These are phyloP conservation scores for Lathyrus aphaca DNA, from an alignment of 306 rosid genomes.

Conservation along the genomic window DNA sequence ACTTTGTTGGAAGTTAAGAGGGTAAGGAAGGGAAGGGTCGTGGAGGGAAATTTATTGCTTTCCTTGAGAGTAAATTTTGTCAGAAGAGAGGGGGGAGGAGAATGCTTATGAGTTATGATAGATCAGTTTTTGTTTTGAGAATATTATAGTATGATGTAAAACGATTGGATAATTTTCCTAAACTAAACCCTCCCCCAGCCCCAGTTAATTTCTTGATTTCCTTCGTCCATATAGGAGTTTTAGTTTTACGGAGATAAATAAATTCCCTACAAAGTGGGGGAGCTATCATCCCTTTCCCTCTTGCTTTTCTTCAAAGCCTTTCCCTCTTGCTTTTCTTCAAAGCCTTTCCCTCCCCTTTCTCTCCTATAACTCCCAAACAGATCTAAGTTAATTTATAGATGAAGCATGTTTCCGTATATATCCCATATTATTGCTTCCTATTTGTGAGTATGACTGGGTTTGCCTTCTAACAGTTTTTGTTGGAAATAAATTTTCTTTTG, in stretches of 20 bases:
- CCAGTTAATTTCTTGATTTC: not conserved
- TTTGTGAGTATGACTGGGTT: constrained; percentile 11
- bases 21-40: not conserved
- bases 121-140: not conserved
- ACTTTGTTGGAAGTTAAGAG: not conserved
- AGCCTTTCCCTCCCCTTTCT: not conserved
- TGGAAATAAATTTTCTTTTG: constrained; percentile 29
- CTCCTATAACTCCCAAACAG: not conserved
- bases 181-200: not conserved
- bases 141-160: not conserved
- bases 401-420: constrained; percentile 27
- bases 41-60: not conserved
- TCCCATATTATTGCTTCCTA: constrained; percentile 11
- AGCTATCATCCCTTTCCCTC: not conserved
- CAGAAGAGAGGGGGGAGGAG: not conserved
- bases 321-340: not conserved
- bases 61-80: not conserved
- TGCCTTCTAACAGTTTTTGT: constrained; percentile 32
- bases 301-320: not conserved
- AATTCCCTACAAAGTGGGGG: not conserved
- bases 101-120: not conserved
- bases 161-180: not conserved
- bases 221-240: not conserved
- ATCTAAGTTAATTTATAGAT: constrained; percentile 18
- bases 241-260: not conserved